These are phyloP conservation scores for Melastoma malabathricum DNA, from an alignment of 345 rosid species.

Conservation along the genomic window DNA sequence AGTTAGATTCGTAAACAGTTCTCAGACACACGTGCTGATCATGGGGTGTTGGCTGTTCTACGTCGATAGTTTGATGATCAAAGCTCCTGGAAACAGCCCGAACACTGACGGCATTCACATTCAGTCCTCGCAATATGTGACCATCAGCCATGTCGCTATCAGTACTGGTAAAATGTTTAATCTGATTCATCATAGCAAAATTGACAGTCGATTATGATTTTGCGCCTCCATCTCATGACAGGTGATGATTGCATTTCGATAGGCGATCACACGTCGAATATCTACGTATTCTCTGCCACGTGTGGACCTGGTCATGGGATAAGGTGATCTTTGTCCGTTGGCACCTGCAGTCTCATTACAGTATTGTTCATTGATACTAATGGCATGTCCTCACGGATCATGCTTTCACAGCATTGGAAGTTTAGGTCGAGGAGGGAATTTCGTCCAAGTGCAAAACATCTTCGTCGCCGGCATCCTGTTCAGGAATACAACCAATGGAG, in stretches of 20 bases:
- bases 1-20: conserved; percentile 15
- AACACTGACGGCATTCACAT: conserved; percentile 34
- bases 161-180: conserved; percentile 14
- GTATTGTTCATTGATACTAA: too few species aligned
- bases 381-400: background rate
- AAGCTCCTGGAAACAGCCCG: conserved; percentile 23
- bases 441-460: conserved; percentile 21
- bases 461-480: conserved; percentile 12
- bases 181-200: background rate
- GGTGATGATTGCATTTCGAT: conserved; percentile 39
- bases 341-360: too few species aligned
- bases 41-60: conserved; percentile 1
- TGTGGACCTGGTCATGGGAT: conserved; percentile 44
- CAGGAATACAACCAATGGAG: conserved; percentile 23
- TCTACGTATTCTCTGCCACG: conserved; percentile 10
- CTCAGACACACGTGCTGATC: conserved; percentile 17
- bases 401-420: conserved; percentile 23
- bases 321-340: conserved; percentile 10
- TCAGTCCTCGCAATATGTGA: conserved; percentile 8
- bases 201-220: too few species aligned
- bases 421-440: conserved; percentile 23
- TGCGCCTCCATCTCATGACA: background rate
- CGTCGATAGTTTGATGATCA: conserved; percentile 11
- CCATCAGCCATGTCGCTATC: conserved; percentile 11
- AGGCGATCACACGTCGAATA: conserved; percentile 17